Percentiles rank a stretch among this genome's conserved stretches.
Conservation (phyloP, 108 stramenopile species). For the Stephanodiscus minutulus region DNA sequence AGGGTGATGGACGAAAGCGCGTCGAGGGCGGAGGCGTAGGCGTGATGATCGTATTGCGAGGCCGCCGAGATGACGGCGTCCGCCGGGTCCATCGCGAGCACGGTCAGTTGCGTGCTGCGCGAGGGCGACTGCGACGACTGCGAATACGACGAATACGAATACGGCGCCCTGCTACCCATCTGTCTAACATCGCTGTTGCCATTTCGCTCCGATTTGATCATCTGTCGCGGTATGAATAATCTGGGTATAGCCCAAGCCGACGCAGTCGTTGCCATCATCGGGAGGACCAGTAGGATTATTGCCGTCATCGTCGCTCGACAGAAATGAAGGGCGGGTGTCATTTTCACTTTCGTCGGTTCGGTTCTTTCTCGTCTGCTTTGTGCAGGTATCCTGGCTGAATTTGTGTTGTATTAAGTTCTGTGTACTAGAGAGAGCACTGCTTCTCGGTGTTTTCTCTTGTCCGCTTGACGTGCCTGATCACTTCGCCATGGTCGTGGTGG, state of each 20-base stretch:
- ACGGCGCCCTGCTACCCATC: slow-evolving; percentile 1
- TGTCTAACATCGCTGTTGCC: neutral
- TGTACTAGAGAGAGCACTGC: no score
- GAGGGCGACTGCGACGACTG: neutral
- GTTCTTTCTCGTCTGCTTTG: no score
- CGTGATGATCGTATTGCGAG: slow-evolving; percentile 8
- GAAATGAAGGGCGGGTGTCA: slow-evolving; percentile 4
- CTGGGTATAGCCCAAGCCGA: neutral
- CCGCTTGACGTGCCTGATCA: neutral
- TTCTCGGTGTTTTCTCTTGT: neutral
- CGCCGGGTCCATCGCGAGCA: slow-evolving; percentile 23
- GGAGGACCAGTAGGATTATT: slow-evolving; percentile 21
- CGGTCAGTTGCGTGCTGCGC: neutral
- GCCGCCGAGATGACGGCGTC: slow-evolving; percentile 6
- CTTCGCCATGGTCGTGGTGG: neutral
- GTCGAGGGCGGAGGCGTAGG: slow-evolving; percentile 8
- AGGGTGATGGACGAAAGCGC: slow-evolving; percentile 27
- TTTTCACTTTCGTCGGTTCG: neutral
- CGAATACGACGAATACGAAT: neutral
- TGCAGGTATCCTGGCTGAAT: no score
- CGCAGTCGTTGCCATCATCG: slow-evolving; percentile 10
- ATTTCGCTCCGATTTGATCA: slow-evolving; percentile 2
- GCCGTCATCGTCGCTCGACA: slow-evolving; percentile 3
- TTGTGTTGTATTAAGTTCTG: no score
- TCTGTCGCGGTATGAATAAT: slow-evolving; percentile 4